These are phyloP conservation scores for Paraphysoderma sedebokerense DNA, from an alignment of 371 early-diverging fungal species.

Conservation along the genomic window DNA sequence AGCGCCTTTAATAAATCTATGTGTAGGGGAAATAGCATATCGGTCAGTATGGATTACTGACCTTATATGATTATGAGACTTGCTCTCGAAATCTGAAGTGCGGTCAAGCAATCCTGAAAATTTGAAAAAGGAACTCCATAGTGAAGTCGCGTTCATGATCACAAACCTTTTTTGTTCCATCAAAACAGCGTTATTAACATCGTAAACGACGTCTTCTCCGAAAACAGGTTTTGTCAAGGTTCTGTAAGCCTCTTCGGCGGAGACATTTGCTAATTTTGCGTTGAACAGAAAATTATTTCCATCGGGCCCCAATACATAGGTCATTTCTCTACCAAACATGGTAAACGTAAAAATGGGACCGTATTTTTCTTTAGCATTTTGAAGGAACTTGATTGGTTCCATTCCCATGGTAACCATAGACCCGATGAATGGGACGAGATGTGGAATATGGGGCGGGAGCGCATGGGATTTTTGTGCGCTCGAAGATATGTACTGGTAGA, in stretches of 20 bases:
- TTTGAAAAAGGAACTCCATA: not conserved
- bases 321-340: conserved; percentile 82
- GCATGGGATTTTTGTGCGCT: no score
- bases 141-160: no score
- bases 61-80: not conserved
- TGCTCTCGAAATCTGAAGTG: not conserved
- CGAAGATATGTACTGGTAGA: no score
- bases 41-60: not conserved
- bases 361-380: conserved; percentile 46
- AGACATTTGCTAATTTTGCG: conserved; percentile 66
- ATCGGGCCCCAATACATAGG: conserved; percentile 72
- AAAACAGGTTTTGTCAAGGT: conserved; percentile 88
- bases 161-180: conserved; percentile 94
- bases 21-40: not conserved
- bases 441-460: conserved; percentile 76
- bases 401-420: conserved; percentile 74
- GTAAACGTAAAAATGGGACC: conserved; percentile 86
- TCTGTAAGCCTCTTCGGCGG: conserved; percentile 88
- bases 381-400: conserved; percentile 73
- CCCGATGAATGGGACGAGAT: conserved; percentile 80
- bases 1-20: conserved; percentile 80
- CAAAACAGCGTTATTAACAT: conserved; percentile 74
- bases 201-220: conserved; percentile 91
- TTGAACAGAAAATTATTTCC: conserved; percentile 95
- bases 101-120: not conserved